Percentiles rank a stretch among this genome's conserved stretches.
Conservation (phyloP, 139 green algal species). For the Pseudopediastrum boryanum region DNA sequence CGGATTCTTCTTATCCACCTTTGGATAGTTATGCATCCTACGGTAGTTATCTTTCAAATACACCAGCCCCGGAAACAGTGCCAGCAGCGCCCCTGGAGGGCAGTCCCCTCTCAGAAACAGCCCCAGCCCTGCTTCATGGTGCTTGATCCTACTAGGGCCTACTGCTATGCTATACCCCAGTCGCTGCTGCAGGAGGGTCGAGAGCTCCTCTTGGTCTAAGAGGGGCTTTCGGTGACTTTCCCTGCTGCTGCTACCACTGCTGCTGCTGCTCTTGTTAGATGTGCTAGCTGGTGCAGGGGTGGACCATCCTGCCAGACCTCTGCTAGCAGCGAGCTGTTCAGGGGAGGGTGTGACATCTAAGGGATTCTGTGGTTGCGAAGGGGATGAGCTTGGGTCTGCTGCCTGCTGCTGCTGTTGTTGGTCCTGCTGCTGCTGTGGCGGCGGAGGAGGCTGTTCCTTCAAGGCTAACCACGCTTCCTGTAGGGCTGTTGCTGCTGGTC, state of each 20-base stretch:
- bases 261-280: neutral
- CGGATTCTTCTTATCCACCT: conserved; percentile 55
- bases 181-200: conserved; percentile 33
- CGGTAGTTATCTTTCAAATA: conserved; percentile 51
- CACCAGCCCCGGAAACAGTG: conserved; percentile 70
- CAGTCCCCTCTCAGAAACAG: conserved; percentile 26
- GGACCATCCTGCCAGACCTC: neutral
- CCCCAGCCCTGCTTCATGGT: conserved; percentile 45
- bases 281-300: neutral
- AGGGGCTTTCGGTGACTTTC: neutral
- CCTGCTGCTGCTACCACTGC: neutral
- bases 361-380: neutral
- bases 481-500: conserved; percentile 11
- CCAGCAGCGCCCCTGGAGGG: conserved; percentile 56
- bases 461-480: conserved; percentile 12
- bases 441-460: conserved; percentile 6
- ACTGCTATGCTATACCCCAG: conserved; percentile 46
- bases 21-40: conserved; percentile 67
- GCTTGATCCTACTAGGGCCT: conserved; percentile 25
- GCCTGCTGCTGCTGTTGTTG: conserved; percentile 22
- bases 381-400: neutral
- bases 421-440: conserved; percentile 1
- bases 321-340: neutral
- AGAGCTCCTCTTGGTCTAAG: conserved; percentile 10
- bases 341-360: neutral